Conservation (phyloP, 2,329 filamentous ascomycete species). For the Periglandula ipomoeae region DNA sequence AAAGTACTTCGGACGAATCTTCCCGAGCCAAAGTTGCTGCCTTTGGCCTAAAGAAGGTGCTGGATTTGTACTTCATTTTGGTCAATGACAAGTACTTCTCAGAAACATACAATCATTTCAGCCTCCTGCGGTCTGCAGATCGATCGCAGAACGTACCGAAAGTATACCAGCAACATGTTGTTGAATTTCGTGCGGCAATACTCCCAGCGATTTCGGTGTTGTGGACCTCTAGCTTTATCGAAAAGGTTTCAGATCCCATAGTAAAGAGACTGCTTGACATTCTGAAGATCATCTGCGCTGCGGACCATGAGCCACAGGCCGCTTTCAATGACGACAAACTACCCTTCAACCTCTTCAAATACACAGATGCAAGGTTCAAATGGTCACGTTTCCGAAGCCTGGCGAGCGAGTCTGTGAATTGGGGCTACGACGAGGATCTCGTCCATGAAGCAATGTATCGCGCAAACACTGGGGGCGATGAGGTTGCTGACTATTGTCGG, state of each 20-base stretch:
- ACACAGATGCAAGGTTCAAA: conserved; percentile 33
- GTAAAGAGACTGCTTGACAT: conserved; percentile 77
- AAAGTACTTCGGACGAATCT: conserved; percentile 37
- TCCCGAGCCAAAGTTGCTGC: conserved; percentile 40
- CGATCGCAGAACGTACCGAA: conserved; percentile 31
- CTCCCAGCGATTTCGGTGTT: conserved; percentile 67
- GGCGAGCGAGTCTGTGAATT: conserved; percentile 23
- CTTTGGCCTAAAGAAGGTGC: conserved; percentile 66
- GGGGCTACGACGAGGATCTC: conserved; percentile 44
- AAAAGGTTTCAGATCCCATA: conserved; percentile 68
- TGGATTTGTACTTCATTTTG: conserved; percentile 71
- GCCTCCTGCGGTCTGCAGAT: conserved; percentile 32
- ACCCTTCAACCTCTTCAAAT: conserved; percentile 33
- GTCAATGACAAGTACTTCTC: conserved; percentile 68
- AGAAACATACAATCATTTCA: conserved; percentile 59
- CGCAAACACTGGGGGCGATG: conserved; percentile 55
- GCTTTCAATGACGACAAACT: conserved; percentile 46
- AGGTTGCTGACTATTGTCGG: conserved; percentile 66
- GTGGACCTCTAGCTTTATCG: conserved; percentile 79
- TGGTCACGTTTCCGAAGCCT: conserved; percentile 29
- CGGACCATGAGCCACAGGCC: conserved; percentile 64
- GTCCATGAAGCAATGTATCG: conserved; percentile 75
- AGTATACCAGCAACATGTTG: conserved; percentile 63
- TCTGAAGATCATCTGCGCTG: conserved; percentile 65
- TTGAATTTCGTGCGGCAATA: conserved; percentile 75